Conservation (phyloP, 495 filamentous ascomycete genomes). For the Penicillium subrubescens region DNA sequence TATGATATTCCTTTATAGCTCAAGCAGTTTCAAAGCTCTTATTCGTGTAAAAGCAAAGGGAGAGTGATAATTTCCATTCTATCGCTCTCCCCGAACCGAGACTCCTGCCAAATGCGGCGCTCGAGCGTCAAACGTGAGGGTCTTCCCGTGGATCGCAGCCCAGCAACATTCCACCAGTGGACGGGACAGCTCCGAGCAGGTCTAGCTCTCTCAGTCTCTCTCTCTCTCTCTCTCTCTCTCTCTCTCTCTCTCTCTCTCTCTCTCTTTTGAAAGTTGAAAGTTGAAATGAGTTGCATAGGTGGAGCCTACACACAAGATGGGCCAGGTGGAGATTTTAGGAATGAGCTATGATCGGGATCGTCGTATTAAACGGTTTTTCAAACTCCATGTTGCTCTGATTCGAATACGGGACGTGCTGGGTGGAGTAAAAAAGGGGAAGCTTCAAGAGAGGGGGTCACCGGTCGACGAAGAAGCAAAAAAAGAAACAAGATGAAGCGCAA, state of each 20-base stretch:
- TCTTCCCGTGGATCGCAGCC: not conserved
- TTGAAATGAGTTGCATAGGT: constrained; percentile 21
- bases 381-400: constrained; percentile 6
- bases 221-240: too few species aligned
- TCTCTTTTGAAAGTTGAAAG: too few species aligned
- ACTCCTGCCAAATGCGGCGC: constrained; percentile 6
- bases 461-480: not conserved
- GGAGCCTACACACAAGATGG: not conserved
- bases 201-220: constrained; percentile 7
- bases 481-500: not conserved
- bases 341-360: constrained; percentile 18
- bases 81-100: not conserved
- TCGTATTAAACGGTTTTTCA: constrained; percentile 11
- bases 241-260: too few species aligned
- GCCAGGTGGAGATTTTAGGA: not conserved
- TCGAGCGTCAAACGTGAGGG: not conserved
- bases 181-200: constrained; percentile 2
- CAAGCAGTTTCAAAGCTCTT: not conserved
- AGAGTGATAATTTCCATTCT: not conserved
- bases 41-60: not conserved
- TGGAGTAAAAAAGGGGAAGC: not conserved
- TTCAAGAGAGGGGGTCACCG: too few species aligned
- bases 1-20: not conserved
- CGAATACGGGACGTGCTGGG: not conserved
- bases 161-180: not conserved